Conservation (phyloP, 2,329 filamentous ascomycete genomes). For the Colletotrichum melonis region DNA sequence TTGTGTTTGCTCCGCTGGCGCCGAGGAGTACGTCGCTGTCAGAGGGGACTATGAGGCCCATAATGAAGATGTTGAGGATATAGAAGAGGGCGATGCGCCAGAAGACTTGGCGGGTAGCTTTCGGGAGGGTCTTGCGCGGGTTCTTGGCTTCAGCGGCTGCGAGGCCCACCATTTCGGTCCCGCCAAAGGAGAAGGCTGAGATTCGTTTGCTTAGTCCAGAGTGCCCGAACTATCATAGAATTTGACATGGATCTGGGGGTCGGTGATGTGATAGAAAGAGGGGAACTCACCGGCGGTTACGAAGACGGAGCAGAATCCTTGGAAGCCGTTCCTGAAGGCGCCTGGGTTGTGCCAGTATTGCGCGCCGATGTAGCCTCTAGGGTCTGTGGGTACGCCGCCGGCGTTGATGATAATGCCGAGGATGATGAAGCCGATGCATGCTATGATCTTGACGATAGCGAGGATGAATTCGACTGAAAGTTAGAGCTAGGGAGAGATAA, state of each 20-base stretch:
- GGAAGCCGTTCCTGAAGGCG: slow-evolving; percentile 40
- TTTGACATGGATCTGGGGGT: background rate
- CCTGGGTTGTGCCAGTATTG: slow-evolving; percentile 40
- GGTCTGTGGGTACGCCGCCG: slow-evolving; percentile 29
- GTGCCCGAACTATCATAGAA: no score
- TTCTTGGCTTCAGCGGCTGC: slow-evolving; percentile 40
- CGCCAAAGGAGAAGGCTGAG: slow-evolving; percentile 36
- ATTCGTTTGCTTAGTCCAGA: no score
- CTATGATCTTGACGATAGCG: slow-evolving; percentile 64
- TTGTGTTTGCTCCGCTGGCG: slow-evolving; percentile 52
- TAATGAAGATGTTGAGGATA: slow-evolving; percentile 37
- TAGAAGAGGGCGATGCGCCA: slow-evolving; percentile 41
- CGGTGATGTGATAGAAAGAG: background rate
- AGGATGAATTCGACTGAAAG: slow-evolving; percentile 65
- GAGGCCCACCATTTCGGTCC: slow-evolving; percentile 41
- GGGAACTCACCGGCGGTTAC: slow-evolving; percentile 26
- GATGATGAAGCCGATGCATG: slow-evolving; percentile 34
- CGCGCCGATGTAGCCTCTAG: slow-evolving; percentile 38
- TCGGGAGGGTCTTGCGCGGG: slow-evolving; percentile 40
- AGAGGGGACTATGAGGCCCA: slow-evolving; percentile 38
- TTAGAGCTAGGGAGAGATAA: no score
- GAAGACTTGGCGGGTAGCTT: slow-evolving; percentile 40
- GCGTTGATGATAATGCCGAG: slow-evolving; percentile 39
- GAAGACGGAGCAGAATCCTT: slow-evolving; percentile 39
- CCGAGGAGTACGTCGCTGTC: slow-evolving; percentile 36